Conservation (phyloP, 2,329 filamentous ascomycete species). For the Onygenales sp. region DNA sequence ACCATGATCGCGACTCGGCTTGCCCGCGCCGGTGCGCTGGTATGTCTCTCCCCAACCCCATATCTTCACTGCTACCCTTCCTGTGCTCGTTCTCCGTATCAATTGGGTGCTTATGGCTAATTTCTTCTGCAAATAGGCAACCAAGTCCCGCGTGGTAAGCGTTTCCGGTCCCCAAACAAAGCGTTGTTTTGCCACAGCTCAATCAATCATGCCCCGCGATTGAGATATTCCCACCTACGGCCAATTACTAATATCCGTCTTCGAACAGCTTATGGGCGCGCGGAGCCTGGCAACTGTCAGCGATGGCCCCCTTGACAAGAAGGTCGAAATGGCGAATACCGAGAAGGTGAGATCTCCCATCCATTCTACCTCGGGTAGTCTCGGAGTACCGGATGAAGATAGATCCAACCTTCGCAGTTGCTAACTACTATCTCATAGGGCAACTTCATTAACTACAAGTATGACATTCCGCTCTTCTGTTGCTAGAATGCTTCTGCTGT, state of each 20-base stretch:
- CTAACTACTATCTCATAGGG: conserved; percentile 34
- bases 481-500: not conserved
- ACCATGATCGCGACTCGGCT: conserved; percentile 40
- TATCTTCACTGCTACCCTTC: not conserved
- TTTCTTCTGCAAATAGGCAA: conserved; percentile 22
- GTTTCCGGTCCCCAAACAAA: not conserved
- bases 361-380: conserved; percentile 13
- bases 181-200: not conserved
- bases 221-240: conserved; percentile 2
- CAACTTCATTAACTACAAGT: conserved; percentile 96
- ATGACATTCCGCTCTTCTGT: conserved; percentile 12
- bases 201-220: not conserved
- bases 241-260: conserved; percentile 24
- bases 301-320: conserved; percentile 79
- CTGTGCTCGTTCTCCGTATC: not conserved
- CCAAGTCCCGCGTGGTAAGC: conserved; percentile 39
- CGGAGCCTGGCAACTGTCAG: conserved; percentile 72
- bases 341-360: conserved; percentile 52
- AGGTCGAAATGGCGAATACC: conserved; percentile 97
- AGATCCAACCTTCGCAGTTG: conserved; percentile 5
- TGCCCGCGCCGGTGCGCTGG: conserved; percentile 38
- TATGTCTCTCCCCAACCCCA: conserved; percentile 20
- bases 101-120: conserved; percentile 15
- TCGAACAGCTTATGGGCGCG: conserved; percentile 51
- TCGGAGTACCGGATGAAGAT: conserved; percentile 11